Base-by-base conservation (phyloP, 2,329 filamentous ascomycete genomes). In the Bretziella fagacearum region DNA sequence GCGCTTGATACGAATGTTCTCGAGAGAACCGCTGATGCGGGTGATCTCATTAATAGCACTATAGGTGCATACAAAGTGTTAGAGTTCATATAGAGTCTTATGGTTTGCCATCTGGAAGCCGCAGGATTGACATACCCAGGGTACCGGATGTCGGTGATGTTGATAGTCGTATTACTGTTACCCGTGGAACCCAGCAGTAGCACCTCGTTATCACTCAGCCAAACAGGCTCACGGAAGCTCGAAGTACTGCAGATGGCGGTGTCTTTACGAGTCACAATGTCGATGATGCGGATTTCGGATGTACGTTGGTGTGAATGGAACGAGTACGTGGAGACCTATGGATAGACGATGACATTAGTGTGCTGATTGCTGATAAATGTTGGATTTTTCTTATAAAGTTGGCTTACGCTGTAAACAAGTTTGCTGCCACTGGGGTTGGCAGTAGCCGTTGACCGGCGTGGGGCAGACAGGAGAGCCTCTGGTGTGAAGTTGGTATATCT, bases 381-480 rank as follows among this genome's bases (percentile, higher is more conserved):
- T n/a, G n/a, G n/a, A n/a, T n/a, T n/a, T n/a, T 22, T 20, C 6
- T 20, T 10, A 39, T 20, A 23, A 8, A 22, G n/a, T 5, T 22
- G n/a, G 54, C 62, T 54, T 55, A 77, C 73, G 35, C 75, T 76
- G 57, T 79, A 85, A 23, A 86, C 62, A 40, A 79, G 68, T 49
- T 73, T 66, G 46, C 72, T 74, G 36, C 79, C 81, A 45, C 72
- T 67, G 30, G 68, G 60, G 59, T 85, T 89, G n/a, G 83, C 82
- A 1, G 75, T 60, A 41, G 77, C 82, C 13, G 75, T 60, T 8
- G 79, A 82, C 41, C 83, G 75, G 48, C 84, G 76, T 26, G 83
- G 81, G 13, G 81, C 81, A 53, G 79, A 79, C 56, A 91, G 71
- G 49, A 91, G 69, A 54, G 84, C 79, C 66, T 84, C 74, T 3